These are phyloP conservation scores for Pestalotiopsis sp. DNA, from an alignment of 2,329 filamentous ascomycete genomes.

Conservation along the genomic window DNA sequence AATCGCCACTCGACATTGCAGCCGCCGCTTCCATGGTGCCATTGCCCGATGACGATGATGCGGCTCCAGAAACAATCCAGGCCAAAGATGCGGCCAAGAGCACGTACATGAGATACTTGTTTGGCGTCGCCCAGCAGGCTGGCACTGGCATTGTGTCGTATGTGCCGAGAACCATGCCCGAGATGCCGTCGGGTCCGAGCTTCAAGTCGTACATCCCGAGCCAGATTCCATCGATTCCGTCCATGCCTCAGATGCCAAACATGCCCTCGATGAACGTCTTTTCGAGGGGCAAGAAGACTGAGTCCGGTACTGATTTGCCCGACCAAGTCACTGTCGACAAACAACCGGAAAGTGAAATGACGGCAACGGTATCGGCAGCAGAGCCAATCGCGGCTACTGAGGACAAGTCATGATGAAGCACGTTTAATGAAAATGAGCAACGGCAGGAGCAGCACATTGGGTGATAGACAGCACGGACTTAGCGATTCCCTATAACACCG, in stretches of 20 bases:
- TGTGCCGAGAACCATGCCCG: constrained; percentile 46
- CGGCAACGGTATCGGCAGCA: not conserved
- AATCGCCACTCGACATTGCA: constrained; percentile 55
- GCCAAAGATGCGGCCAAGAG: constrained; percentile 38
- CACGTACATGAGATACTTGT: constrained; percentile 52
- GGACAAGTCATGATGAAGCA: not conserved
- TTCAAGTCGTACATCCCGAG: constrained; percentile 34
- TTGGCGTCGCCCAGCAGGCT: constrained; percentile 50
- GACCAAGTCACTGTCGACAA: constrained; percentile 4
- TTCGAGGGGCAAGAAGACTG: constrained; percentile 16
- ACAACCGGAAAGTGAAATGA: not conserved
- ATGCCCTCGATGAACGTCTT: constrained; percentile 32
- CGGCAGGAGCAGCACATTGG: not conserved
- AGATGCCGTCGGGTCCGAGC: constrained; percentile 36
- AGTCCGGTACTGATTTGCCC: constrained; percentile 12
- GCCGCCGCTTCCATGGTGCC: constrained; percentile 54
- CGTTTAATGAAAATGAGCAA: not conserved
- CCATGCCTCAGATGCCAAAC: constrained; percentile 36
- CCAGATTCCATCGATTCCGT: constrained; percentile 32
- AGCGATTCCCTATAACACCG: not conserved
- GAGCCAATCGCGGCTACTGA: not conserved
- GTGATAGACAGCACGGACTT: not conserved
- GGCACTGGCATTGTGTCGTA: constrained; percentile 48
- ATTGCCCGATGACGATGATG: constrained; percentile 44
- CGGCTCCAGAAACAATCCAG: constrained; percentile 30